Evolutionary conservation across 106 monocot genomes (phyloP).

Genomic region (Allium sativum): DNA sequence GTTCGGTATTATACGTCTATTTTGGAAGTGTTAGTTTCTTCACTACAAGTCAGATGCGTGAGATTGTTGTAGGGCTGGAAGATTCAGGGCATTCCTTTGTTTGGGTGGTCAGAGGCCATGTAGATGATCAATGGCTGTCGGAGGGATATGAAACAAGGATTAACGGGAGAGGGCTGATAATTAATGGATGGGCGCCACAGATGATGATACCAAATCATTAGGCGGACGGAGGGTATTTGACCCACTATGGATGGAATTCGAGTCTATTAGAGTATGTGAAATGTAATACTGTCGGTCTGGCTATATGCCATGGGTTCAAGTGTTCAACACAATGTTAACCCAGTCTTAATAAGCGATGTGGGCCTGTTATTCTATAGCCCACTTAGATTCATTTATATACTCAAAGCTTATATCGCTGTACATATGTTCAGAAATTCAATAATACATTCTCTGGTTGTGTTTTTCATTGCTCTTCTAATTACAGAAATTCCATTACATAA

Average conservation of each 20-base stretch:
- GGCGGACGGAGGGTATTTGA: conserved; percentile 16
- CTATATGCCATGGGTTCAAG: no score
- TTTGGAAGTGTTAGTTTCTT: conserved; percentile 16
- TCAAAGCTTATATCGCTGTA: no score
- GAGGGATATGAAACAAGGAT: conserved; percentile 4
- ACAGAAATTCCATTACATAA: no score
- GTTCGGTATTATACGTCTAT: conserved; percentile 21
- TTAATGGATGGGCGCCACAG: conserved; percentile 26
- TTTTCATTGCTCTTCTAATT: no score
- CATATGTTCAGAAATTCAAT: no score
- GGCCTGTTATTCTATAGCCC: no score
- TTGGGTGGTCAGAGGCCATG: conserved; percentile 6
- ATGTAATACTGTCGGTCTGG: no score
- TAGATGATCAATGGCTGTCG: conserved; percentile 4
- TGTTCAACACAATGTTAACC: no score
- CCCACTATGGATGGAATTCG: conserved; percentile 40
- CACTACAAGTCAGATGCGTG: conserved; percentile 6
- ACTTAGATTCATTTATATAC: no score
- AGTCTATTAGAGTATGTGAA: conserved; percentile 8
- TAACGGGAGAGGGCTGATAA: conserved; percentile 8
- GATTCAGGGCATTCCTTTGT: conserved; percentile 1
- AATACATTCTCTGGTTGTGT: no score
- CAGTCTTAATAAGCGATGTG: no score
- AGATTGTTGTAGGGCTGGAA: conserved; percentile 18
- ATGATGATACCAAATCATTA: conserved; percentile 13